Base-by-base conservation (phyloP, 805 yeast species). In the Candida germanica region DNA sequence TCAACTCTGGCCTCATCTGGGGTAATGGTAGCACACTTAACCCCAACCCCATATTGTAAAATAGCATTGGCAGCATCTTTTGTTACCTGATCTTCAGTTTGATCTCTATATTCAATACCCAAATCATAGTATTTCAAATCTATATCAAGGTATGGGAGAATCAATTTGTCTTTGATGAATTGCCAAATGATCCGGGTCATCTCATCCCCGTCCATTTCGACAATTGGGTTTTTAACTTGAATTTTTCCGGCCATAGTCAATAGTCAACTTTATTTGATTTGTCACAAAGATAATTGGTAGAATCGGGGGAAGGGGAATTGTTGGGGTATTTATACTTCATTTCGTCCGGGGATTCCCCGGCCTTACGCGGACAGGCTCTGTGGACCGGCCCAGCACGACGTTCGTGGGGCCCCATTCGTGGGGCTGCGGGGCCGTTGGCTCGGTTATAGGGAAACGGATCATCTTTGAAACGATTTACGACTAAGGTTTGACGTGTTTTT, bases 1-100 rank as follows among this genome's bases (percentile, higher is more conserved):
- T 85, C 71, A 35, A 91, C 97, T 54, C 98, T 80, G 31, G 87
- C 93, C 69, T 91, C 98, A 58, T 87, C 95, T 6, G 98, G 97
- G n/a, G 98, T 91, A 61, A 91, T 91, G 35, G 98, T 91, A 39
- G 98, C 98, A 70, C 98, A 91, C 69, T 91, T 91, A 51, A 91
- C 87, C 20, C 95, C 98, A 39, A 91, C 98, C 36, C 87, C 85
- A 61, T 87, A 83, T 63, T 88, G 77, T 61, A 80, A 68, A 50
- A 87, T 89, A 35, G 98, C 98, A 33, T 81, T 68, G 16, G 97
- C 97, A 8, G 96, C 85, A 37, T 91, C 96, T 23, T 74, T 58
- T 13, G 98, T 91, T 48, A 91, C 91, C 65, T 85, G 61, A 61
- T 91, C 98, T 52, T 87, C 73, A 12, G 98, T 91, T 51, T 76